phyloP scores from a whole-genome alignment of 768 basidiomycete species.

The Flagelloscypha sp. region DNA sequence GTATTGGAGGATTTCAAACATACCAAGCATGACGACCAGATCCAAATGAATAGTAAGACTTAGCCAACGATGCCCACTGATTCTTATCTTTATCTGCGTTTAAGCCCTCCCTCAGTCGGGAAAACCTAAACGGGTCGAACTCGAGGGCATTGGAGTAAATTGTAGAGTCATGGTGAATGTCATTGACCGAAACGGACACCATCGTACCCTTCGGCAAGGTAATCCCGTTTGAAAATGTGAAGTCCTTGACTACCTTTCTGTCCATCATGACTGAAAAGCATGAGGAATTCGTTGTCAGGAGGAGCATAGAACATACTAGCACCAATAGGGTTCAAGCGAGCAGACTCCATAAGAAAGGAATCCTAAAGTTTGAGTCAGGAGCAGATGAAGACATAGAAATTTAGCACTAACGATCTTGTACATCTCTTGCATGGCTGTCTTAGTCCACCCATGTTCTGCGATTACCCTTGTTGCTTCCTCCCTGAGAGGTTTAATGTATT shows the following conservation, averaged over 20 bases:
- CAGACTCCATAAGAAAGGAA: constrained; percentile 14
- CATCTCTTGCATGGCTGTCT: constrained; percentile 20
- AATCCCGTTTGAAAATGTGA: constrained; percentile 26
- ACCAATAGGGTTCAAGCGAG: constrained; percentile 12
- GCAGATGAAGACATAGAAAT: constrained; percentile 24
- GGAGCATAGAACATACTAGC: neutral
- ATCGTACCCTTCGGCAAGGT: constrained; percentile 21
- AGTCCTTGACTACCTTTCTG: constrained; percentile 20
- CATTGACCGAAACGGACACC: constrained; percentile 11
- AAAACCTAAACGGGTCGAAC: constrained; percentile 37
- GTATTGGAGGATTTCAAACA: too few species aligned
- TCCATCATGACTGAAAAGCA: constrained; percentile 13
- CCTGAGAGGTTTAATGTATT: constrained; percentile 23
- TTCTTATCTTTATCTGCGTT: constrained; percentile 14
- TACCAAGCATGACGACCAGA: constrained; percentile 25
- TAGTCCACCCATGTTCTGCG: constrained; percentile 20
- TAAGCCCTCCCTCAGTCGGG: constrained; percentile 7
- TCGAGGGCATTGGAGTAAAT: constrained; percentile 23
- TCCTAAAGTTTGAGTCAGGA: constrained; percentile 21
- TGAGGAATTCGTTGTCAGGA: constrained; percentile 16
- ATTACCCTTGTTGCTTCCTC: constrained; percentile 28
- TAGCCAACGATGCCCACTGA: constrained; percentile 10
- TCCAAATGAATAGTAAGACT: constrained; percentile 24
- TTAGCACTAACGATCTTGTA: constrained; percentile 28
- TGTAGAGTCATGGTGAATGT: constrained; percentile 21